Evolutionary conservation across 2,329 filamentous ascomycete genomes (phyloP), one percentile per base, ranked within the genome.

Genomic region (Cyphellophora attinorum): DNA sequence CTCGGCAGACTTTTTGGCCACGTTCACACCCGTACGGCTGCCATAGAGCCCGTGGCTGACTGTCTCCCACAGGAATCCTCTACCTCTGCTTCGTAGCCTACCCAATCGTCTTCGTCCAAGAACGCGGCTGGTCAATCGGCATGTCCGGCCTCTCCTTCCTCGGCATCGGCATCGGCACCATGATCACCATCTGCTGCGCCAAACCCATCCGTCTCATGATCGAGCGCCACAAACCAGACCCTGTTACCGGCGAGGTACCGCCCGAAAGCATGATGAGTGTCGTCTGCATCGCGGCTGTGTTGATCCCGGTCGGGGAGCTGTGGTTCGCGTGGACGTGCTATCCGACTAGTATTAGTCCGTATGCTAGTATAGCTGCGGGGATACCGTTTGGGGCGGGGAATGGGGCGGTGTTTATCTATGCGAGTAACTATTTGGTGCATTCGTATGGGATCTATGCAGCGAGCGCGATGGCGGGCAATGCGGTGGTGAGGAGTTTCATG

Each of bases 41-140:
- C n/a, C n/a, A n/a, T n/a, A n/a, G n/a, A n/a, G n/a, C n/a, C n/a
- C n/a, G 17, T 16, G 29, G 31, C 10, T 33, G 14, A 12, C 11
- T 28, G 15, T 12, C 14, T 29, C 13, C 19, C 15, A 13, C n/a
- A 45, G 44, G 78, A 12, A 85, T 93, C 27, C 66, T 95, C 2
- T 91, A 91, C 51, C 75, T 94, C 19, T 93, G 85, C 59, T 94
- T 94, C 61, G 80, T 93, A 11, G 85, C 84, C 10, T 93, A 93
- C 55, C 86, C 86, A 0, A 81, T 93, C 39, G 81, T 93, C 38
- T 94, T 91, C 58, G 67, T 69, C 8, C 65, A 80, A 27, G 60
- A 75, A 38, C 80, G 88, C 12, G 84, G 84, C 40, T 95, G 86
- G 88, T 68, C 68, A 2, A 66, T 80, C 0, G 79, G 82, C 1